Conservation (phyloP, 768 basidiomycete species). For the Sarcodon aspratus region DNA sequence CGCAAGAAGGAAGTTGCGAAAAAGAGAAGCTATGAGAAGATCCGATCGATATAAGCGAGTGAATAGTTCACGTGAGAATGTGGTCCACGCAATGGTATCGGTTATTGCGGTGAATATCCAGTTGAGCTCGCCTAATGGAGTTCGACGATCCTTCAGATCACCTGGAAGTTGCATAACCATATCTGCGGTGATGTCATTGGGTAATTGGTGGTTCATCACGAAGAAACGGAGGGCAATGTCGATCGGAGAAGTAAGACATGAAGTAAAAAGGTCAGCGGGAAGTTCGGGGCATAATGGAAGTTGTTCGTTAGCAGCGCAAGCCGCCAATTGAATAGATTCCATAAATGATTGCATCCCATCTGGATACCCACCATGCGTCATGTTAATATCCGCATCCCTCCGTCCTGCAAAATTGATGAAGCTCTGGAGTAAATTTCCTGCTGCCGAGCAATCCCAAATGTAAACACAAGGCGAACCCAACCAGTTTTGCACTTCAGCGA, state of each 20-base stretch:
- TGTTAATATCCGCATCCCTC: conserved; percentile 56
- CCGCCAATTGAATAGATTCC: conserved; percentile 90
- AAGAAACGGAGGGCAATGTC: conserved; percentile 94
- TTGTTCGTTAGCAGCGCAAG: conserved; percentile 84
- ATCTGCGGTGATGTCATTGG: conserved; percentile 70
- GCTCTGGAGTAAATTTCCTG: conserved; percentile 85
- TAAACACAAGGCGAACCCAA: conserved; percentile 92
- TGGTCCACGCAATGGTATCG: conserved; percentile 99
- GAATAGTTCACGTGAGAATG: conserved; percentile 88
- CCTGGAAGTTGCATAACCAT: conserved; percentile 95
- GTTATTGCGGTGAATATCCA: conserved; percentile 99
- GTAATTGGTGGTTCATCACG: conserved; percentile 81
- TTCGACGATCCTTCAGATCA: conserved; percentile 91
- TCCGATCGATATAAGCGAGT: conserved; percentile 92
- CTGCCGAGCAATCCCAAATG: conserved; percentile 99
- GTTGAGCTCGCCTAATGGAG: conserved; percentile 95
- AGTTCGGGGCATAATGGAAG: conserved; percentile 94
- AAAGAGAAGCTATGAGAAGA: conserved; percentile 89
- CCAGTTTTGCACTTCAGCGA: conserved; percentile 91
- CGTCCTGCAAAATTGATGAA: conserved; percentile 74
- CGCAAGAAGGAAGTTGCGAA: conserved; percentile 94
- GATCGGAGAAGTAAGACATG: conserved; percentile 95
- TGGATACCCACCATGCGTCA: conserved; percentile 47
- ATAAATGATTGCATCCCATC: conserved; percentile 60
- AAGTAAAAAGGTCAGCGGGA: conserved; percentile 95